Conservation (phyloP, 2,329 filamentous ascomycete genomes). For the Fusarium sp. region DNA sequence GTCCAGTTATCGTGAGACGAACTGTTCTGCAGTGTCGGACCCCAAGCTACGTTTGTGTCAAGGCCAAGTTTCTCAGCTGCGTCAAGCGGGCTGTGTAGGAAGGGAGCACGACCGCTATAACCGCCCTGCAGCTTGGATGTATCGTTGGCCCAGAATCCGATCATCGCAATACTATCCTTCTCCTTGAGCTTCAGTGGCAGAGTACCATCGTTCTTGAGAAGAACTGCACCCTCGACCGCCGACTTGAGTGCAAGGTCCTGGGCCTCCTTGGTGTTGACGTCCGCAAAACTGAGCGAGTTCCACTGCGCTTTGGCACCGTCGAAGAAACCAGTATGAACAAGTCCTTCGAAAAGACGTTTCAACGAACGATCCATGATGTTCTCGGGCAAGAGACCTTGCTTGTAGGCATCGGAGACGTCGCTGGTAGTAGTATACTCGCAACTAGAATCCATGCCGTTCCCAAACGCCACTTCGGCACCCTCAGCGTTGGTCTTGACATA, state of each 20-base stretch:
- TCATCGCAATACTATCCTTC: background rate
- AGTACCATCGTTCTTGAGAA: background rate
- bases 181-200: background rate
- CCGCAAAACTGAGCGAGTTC: background rate
- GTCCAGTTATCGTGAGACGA: background rate
- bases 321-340: slow-evolving; percentile 8
- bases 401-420: background rate
- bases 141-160: slow-evolving; percentile 1
- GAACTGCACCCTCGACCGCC: background rate
- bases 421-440: slow-evolving; percentile 16
- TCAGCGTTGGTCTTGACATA: slow-evolving; percentile 7
- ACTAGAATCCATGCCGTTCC: slow-evolving; percentile 4
- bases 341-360: background rate
- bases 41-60: background rate
- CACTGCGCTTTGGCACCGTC: slow-evolving; percentile 1
- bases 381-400: slow-evolving; percentile 1
- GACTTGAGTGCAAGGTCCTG: background rate
- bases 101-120: background rate
- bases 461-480: background rate
- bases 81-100: background rate
- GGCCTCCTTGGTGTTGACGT: background rate
- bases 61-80: background rate
- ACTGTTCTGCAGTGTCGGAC: background rate
- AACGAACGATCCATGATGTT: slow-evolving; percentile 6
- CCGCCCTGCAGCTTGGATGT: background rate